Evolutionary conservation across 225 moss, liverwort and hornwort species (phyloP).

Genomic region (Sphagnum tenellum): DNA sequence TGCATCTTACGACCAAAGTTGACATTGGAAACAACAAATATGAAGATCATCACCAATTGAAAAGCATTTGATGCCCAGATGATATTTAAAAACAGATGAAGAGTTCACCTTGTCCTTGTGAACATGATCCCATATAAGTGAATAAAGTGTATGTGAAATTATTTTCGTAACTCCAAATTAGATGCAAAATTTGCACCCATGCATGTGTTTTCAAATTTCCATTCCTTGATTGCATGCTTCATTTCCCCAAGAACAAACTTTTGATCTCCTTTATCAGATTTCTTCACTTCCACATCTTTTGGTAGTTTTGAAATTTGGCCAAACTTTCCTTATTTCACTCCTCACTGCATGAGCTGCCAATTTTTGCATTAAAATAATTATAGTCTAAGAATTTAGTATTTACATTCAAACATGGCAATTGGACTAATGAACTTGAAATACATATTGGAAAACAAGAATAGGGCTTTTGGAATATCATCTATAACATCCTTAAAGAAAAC

Average conservation of each 20-base stretch:
- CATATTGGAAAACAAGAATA: too few species aligned
- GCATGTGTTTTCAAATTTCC: conserved; percentile 51
- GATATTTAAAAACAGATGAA: too few species aligned
- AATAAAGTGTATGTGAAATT: conserved; percentile 84
- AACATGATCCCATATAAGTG: conserved; percentile 92
- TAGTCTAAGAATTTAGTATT: too few species aligned
- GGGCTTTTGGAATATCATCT: too few species aligned
- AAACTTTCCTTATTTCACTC: conserved; percentile 19
- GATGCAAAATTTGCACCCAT: conserved; percentile 13
- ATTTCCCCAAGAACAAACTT: conserved; percentile 55
- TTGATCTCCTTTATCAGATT: conserved; percentile 54
- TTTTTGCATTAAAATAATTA: too few species aligned
- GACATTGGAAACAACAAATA: conserved; percentile 92
- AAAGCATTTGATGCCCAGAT: conserved; percentile 73
- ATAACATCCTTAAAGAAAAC: too few species aligned
- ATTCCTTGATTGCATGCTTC: conserved; percentile 71
- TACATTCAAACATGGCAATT: too few species aligned
- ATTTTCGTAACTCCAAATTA: conserved; percentile 44
- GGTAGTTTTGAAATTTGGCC: conserved; percentile 25
- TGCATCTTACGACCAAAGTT: conserved; percentile 78
- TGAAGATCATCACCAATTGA: conserved; percentile 76
- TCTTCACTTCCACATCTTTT: conserved; percentile 30
- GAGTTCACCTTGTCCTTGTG: conserved; percentile 82
- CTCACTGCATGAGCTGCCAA: conserved; percentile 51
- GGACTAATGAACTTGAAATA: too few species aligned